Evolutionary conservation across 306 rosid species (phyloP), one percentile per base, ranked within the genome.

Genomic region (Lagenaria siceraria): DNA sequence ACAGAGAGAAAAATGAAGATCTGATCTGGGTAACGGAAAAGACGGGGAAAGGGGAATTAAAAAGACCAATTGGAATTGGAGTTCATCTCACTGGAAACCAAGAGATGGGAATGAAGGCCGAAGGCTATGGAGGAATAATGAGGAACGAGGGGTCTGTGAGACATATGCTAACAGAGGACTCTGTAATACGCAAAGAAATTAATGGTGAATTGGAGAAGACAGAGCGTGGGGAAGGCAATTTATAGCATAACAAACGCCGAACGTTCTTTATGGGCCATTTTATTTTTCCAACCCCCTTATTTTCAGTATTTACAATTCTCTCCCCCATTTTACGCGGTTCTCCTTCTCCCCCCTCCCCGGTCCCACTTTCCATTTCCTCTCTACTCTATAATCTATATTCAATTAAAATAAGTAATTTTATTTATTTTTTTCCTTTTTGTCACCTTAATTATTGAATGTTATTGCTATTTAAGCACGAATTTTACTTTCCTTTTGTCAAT

Each of bases 41-140:
- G 11, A 7, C 24, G 24, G 40, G 1, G 24, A 46, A 9, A 18
- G n/a, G 4, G 22, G 40, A 4, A 46, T 71, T 25, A 70, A 43
- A 18, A 63, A 27, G 87, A 81, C 88, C 91, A 89, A 38, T 86
- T 89, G 77, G 96, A 87, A 42, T 15, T 90, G 0, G 93, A 80
- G 93, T 12, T 77, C 91, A 90, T 90, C 78, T 92, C 97, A 86
- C 96, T 90, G 85, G 97, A 90, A 49, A 90, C 88, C 87, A 90
- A 85, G 82, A 92, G 89, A 90, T 92, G 97, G 52, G 97, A 92
- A 79, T 92, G 97, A 65, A 86, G 93, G 38, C 59, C 64, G 53
- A 87, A 83, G 63, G 88, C 87, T 8, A 87, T 54, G 82, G 88
- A 80, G 78, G 90, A 87, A 33, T 82, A 85, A 49, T 87, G 88